Evolutionary conservation across 352 stramenopile species (phyloP), one percentile per base, ranked within the genome.

Genomic region (Phytophthora litchii): DNA sequence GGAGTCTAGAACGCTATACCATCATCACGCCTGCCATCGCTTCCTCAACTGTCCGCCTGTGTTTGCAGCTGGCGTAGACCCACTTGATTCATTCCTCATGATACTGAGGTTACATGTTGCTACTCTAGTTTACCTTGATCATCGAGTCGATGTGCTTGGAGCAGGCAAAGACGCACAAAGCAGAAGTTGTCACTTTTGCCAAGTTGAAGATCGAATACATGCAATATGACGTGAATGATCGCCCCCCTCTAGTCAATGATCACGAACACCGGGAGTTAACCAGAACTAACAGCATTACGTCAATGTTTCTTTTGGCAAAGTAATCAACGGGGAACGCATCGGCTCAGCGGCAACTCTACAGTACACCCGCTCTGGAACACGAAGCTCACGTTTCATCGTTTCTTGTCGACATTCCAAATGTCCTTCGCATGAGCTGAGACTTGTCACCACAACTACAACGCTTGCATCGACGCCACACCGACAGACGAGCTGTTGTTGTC

Each of bases 231-330:
- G 40, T 43, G 36, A 43, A 25, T 9, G 40, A 11, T 36, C 3
- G n/a, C n/a, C n/a, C n/a, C n/a, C n/a, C n/a, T n/a, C n/a, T n/a
- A n/a, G n/a, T 36, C 14, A 14, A 37, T 60, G 40, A 60, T 60
- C 47, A 64, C 56, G 56, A 54, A 54, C 48, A 64, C 21, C 56
- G 48, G 31, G 56, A 64, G 34, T 64, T 64, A 64, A 64, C 56
- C 6, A 17, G 41, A 17, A 23, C n/a, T 32, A 54, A 43, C 21
- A 25, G 4, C 25, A 21, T 16, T 32, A 34, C 36, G 12, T 3
- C 9, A n/a, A 19, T 34, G 25, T 17, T 35, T n/a, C 23, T 13
- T 14, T 4, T 27, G 3, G 10, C 38, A n/a, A 49, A 34, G 23
- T 64, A 51, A 64, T 57, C 55, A 31, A 7, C 23, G 23, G n/a